phyloP scores from a whole-genome alignment of 2,329 filamentous ascomycete species.

The Dichotomopilus funicola region DNA sequence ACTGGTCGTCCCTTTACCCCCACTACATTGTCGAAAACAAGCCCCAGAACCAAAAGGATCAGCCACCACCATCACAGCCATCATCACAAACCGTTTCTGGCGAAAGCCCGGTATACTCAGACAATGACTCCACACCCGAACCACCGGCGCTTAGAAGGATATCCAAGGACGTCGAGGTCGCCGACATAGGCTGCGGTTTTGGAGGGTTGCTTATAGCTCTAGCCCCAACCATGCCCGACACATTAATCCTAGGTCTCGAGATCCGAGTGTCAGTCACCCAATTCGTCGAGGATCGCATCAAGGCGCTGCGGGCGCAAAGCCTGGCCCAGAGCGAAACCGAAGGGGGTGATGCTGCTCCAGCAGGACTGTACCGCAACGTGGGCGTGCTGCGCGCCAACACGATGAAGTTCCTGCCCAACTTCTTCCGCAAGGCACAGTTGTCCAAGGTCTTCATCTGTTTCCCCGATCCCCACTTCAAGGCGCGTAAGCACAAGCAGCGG shows the following conservation, averaged over 20 bases:
- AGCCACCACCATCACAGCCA: too few species aligned
- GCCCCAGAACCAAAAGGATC: conserved; percentile 2
- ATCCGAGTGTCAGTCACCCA: conserved; percentile 86
- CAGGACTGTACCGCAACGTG: conserved; percentile 70
- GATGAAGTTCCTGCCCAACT: conserved; percentile 99
- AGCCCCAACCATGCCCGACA: conserved; percentile 72
- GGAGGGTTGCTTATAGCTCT: conserved; percentile 85
- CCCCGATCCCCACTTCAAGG: conserved; percentile 96
- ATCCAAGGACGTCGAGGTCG: conserved; percentile 73
- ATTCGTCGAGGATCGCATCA: conserved; percentile 83
- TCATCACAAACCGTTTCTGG: conserved; percentile 20
- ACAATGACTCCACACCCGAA: conserved; percentile 11
- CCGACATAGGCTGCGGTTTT: conserved; percentile 96
- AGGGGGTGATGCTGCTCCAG: neutral
- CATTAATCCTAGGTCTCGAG: conserved; percentile 78
- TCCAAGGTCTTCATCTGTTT: conserved; percentile 96
- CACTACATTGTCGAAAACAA: conserved; percentile 49
- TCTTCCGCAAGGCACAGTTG: conserved; percentile 77
- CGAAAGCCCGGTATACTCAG: conserved; percentile 7
- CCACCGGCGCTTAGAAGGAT: conserved; percentile 33
- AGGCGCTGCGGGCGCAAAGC: conserved; percentile 67
- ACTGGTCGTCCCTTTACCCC: conserved; percentile 83
- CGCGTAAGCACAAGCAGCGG: conserved; percentile 90
- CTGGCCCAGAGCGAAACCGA: conserved; percentile 25
- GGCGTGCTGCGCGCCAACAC: conserved; percentile 86